Base-by-base conservation (phyloP, 1,284 basidiomycete genomes). In the Cryptococcus jaspeensis region DNA sequence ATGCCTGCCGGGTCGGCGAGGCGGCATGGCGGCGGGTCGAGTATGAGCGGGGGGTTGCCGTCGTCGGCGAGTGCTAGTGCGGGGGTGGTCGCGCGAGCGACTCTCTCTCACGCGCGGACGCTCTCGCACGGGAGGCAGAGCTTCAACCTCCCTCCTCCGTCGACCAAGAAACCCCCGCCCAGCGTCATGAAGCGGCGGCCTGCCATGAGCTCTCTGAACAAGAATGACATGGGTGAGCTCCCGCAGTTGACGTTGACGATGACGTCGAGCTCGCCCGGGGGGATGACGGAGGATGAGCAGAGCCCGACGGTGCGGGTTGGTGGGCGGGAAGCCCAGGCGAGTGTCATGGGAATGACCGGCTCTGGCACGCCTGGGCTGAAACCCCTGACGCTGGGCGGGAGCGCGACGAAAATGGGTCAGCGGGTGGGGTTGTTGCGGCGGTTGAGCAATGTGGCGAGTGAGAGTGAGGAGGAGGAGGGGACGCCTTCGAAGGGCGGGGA, bases 401-500 rank as follows among this genome's bases (percentile, higher is more conserved):
- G 37, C 12, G 46, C 22, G 12, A 45, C 28, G 32, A 50, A 41
- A 48, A 44, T 32, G 52, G 22, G 45, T 50, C 35, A 54, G 32
- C 55, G 13, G 46, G 59, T 72, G 28, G 71, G 69, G 16, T 52
- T 76, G 45, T 54, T 77, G 40, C 55, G 72, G 41, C 60, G 73
- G 18, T 54, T 62, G 32, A 73, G 66, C 46, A 72, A 69, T 50
- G 65, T 63, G 25, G 67, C 60, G 8, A 59, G 60, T 15, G 64
- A 65, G 13, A 64, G 66, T 49, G 75, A 73, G 48, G 77, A 78
- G 58, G 72, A 73, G 39, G 77, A 79, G 43, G 67, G 64, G 6
- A 79, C 77, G 12, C 77, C 77, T 5, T 78, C 77, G 13, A 77
- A 75, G 56, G 63, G 59, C 25, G 61, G 59, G 6, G 71, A 57